Base-by-base conservation (phyloP, 23 red algal species). In the Gracilaria gracilis region DNA sequence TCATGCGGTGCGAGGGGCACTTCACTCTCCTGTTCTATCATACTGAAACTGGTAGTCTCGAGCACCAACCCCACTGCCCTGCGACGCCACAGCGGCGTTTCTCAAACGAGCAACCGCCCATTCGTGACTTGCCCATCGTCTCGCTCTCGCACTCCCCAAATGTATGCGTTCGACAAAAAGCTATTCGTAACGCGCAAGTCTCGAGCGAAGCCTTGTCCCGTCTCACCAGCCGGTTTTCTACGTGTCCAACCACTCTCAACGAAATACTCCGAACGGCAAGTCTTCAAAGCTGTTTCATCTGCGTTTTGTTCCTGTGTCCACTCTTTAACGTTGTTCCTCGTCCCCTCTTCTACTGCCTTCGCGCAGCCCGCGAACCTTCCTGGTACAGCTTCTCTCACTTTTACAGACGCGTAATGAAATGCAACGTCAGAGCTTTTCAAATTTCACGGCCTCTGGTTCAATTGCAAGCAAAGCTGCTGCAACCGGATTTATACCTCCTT, bases 401-500 rank as follows among this genome's bases (percentile, higher is more conserved):
- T 6, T 32, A 65, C 28, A 46, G 9, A 32, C 40, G 46, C 36
- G 38, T 75, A 46, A 48, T 75, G 69, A 48, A n/a, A 75, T 75
- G 69, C 69, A 75, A 1, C 23, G 40, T 27, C 36, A 75, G 40
- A 48, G 36, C 69, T 7, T n/a, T 75, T 24, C 19, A 23, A 17
- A 75, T 46, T 1, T 46, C 16, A 2, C 69, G 5, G 36, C 5
- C 69, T 75, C 61, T 65, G 61, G 33, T 32, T 65, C 25, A n/a
- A 65, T 24, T 65, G 28, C 69, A 44, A 75, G n/a, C 38, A 48
- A 17, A 54, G 66, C 83, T 15, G 62, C 67, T 71, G 44, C 84
- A n/a, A 87, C 67, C 69, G 86, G 86, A 34, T 90, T 90, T 54
- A 58, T 90, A 19, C 86, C 86, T 69, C 86, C 86, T 21, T 47